A percentile compares a stretch with the other conserved stretches of the same genome.
These are phyloP conservation scores for Helotiales sp. DNA, from an alignment of 2,329 filamentous ascomycete genomes.

Conservation along the genomic window DNA sequence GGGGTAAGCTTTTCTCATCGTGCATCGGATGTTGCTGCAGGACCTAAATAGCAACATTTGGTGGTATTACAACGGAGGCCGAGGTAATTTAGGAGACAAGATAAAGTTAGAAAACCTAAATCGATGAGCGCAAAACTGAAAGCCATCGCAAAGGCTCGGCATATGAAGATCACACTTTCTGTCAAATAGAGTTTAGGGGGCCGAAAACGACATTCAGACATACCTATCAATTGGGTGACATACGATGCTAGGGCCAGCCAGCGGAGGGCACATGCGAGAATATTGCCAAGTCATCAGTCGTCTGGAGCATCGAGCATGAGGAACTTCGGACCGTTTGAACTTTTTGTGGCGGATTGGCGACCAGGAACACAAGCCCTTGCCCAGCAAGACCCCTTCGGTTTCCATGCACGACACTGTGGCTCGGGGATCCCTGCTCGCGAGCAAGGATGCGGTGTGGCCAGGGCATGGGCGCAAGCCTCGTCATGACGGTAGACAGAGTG, in stretches of 20 bases:
- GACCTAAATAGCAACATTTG: not conserved
- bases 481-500: not conserved
- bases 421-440: not conserved
- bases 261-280: constrained; percentile 12
- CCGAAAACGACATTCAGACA: not conserved
- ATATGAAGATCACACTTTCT: constrained; percentile 6
- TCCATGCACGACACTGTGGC: constrained; percentile 8
- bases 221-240: constrained; percentile 10
- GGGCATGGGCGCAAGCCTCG: not conserved
- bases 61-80: not conserved
- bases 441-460: not conserved
- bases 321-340: constrained; percentile 39
- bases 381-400: constrained; percentile 6
- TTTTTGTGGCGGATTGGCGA: constrained; percentile 28
- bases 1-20: constrained; percentile 19
- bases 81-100: not conserved
- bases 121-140: not conserved
- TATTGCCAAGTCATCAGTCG: constrained; percentile 12
- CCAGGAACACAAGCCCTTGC: constrained; percentile 21
- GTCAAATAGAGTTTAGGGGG: constrained; percentile 1
- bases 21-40: not conserved
- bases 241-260: not conserved
- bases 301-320: constrained; percentile 11
- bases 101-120: not conserved
- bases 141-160: constrained; percentile 7